phyloP scores from a whole-genome alignment of 495 filamentous ascomycete species.

The Pseudevernia furfuracea region DNA sequence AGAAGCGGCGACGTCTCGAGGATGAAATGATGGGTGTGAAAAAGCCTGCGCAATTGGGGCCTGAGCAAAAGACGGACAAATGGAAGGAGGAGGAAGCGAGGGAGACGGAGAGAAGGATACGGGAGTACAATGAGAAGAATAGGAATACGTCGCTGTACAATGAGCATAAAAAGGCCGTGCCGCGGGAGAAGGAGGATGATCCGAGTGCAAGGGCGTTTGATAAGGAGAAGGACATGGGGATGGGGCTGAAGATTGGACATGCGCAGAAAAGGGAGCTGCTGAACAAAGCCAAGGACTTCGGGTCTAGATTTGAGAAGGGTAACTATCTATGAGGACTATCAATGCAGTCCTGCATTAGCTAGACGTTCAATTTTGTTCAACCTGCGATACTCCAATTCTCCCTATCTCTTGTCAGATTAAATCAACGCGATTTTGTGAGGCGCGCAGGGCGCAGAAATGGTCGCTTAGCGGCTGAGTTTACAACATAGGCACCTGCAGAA shows the following conservation, averaged over 20 bases:
- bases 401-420: no score
- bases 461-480: no score
- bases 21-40: constrained; percentile 78
- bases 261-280: constrained; percentile 72
- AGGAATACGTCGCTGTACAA: constrained; percentile 15
- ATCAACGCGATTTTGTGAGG: no score
- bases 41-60: constrained; percentile 30
- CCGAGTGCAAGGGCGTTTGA: constrained; percentile 85
- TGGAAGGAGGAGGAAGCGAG: constrained; percentile 36
- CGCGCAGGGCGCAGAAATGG: no score
- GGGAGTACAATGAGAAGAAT: constrained; percentile 47
- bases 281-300: constrained; percentile 73
- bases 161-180: constrained; percentile 16
- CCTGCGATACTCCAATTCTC: no score
- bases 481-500: no score
- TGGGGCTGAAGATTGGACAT: constrained; percentile 63
- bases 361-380: no score
- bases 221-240: constrained; percentile 86
- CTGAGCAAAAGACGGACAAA: constrained; percentile 25
- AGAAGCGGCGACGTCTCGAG: constrained; percentile 71
- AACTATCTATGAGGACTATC: constrained; percentile 50
- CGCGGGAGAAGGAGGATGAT: constrained; percentile 70
- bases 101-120: constrained; percentile 46
- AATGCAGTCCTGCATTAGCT: no score
- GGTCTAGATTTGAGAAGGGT: constrained; percentile 71